These are phyloP conservation scores for Pythium utonaiense DNA, from an alignment of 352 stramenopile genomes.

Conservation along the genomic window DNA sequence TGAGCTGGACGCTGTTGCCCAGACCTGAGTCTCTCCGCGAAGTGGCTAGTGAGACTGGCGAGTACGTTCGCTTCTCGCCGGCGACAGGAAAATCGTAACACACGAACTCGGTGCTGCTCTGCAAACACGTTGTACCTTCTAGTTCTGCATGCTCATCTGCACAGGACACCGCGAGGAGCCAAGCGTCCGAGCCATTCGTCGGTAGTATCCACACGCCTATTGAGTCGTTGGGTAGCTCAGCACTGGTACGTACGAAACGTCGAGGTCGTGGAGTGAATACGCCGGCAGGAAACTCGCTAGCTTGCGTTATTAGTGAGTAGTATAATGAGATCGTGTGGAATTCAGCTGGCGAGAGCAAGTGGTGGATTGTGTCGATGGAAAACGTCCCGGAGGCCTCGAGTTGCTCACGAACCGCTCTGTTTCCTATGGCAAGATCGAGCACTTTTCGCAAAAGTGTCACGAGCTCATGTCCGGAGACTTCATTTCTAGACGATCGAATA, in stretches of 20 bases:
- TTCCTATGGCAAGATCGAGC: constrained; percentile 19
- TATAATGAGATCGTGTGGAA: constrained; percentile 28
- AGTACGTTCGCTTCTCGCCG: constrained; percentile 22
- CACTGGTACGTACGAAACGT: constrained; percentile 8
- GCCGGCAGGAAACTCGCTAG: constrained; percentile 30
- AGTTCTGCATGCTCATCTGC: constrained; percentile 17
- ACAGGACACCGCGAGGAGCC: constrained; percentile 28
- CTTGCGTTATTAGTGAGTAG: constrained; percentile 35
- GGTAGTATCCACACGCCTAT: constrained; percentile 29
- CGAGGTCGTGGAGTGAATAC: constrained; percentile 24
- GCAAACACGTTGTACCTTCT: constrained; percentile 26
- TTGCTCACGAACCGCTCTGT: constrained; percentile 22
- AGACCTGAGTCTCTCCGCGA: constrained; percentile 20
- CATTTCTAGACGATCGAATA: neutral
- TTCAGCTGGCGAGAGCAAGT: constrained; percentile 27
- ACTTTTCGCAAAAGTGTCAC: constrained; percentile 22
- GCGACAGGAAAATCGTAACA: constrained; percentile 30
- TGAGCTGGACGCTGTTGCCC: constrained; percentile 26
- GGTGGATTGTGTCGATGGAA: constrained; percentile 28
- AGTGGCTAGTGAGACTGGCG: constrained; percentile 10
- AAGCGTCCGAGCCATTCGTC: constrained; percentile 18
- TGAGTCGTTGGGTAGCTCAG: constrained; percentile 14
- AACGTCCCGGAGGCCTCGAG: constrained; percentile 26
- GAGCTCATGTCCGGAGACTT: constrained; percentile 20
- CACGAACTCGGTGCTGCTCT: constrained; percentile 20